These are phyloP conservation scores for Musa itinerans DNA, from an alignment of 176 grass and related monocot genomes.

Conservation along the genomic window DNA sequence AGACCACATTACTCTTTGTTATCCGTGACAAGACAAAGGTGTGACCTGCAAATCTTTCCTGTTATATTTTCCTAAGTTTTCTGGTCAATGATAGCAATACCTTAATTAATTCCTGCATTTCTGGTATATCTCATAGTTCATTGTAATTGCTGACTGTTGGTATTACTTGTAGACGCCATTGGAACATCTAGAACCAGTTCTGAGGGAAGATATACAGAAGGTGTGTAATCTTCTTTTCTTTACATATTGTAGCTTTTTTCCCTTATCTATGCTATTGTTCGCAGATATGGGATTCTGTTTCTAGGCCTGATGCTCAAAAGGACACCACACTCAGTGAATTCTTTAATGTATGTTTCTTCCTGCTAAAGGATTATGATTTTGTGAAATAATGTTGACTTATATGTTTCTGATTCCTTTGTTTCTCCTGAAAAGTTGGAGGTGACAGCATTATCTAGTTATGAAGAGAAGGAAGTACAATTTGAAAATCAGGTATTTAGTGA, in stretches of 20 bases:
- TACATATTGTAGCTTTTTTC: slow-evolving; percentile 21
- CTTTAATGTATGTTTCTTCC: slow-evolving; percentile 57
- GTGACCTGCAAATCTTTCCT: not conserved
- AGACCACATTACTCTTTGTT: slow-evolving; percentile 21
- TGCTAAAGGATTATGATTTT: not conserved
- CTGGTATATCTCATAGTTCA: not conserved
- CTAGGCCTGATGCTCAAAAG: slow-evolving; percentile 73
- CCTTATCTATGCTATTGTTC: slow-evolving; percentile 9
- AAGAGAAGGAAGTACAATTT: slow-evolving; percentile 85
- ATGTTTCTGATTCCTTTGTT: not conserved
- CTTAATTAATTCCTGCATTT: not conserved
- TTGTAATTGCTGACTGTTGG: slow-evolving; percentile 12
- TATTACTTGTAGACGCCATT: slow-evolving; percentile 49
- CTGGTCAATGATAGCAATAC: not conserved
- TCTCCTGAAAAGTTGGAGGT: slow-evolving; percentile 58
- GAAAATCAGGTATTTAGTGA: slow-evolving; percentile 49
- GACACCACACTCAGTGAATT: slow-evolving; percentile 75
- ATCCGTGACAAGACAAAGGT: slow-evolving; percentile 25
- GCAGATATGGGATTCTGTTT: slow-evolving; percentile 81
- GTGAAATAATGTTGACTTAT: not conserved
- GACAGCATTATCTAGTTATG: slow-evolving; percentile 72
- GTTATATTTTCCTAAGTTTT: not conserved
- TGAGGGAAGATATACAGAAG: slow-evolving; percentile 86
- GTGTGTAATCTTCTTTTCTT: slow-evolving; percentile 5
- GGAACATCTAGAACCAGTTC: slow-evolving; percentile 51